A percentile compares a stretch with the other conserved stretches of the same genome.
Conservation (phyloP, 2,329 filamentous ascomycete genomes). For the Teratosphaeria gauchensis region DNA sequence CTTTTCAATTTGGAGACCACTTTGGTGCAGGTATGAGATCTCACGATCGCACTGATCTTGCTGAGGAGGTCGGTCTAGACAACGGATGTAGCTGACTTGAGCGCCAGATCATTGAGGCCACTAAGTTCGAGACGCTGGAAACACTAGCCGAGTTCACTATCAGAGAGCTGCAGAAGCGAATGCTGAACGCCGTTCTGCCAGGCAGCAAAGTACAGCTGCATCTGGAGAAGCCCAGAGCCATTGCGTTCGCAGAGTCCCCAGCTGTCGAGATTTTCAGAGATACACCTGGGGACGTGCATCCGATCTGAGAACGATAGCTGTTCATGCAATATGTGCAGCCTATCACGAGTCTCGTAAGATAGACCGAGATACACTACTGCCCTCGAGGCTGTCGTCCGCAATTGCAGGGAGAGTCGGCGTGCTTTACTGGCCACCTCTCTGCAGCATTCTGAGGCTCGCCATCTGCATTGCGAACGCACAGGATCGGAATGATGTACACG, state of each 20-base stretch:
- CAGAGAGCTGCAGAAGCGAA: slow-evolving; percentile 25
- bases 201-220: slow-evolving; percentile 49
- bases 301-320: neutral
- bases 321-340: neutral
- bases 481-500: neutral
- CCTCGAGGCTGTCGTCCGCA: too few species aligned
- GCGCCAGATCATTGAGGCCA: slow-evolving; percentile 31
- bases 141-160: slow-evolving; percentile 37
- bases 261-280: slow-evolving; percentile 48
- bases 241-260: slow-evolving; percentile 62
- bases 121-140: slow-evolving; percentile 40
- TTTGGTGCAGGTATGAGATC: slow-evolving; percentile 49
- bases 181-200: slow-evolving; percentile 23
- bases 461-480: too few species aligned
- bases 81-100: neutral
- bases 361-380: too few species aligned
- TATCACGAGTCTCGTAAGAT: neutral
- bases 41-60: neutral
- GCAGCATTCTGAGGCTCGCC: neutral
- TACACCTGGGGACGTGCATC: slow-evolving; percentile 3
- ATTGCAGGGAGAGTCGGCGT: too few species aligned
- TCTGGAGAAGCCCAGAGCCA: slow-evolving; percentile 64
- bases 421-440: too few species aligned
- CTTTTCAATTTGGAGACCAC: slow-evolving; percentile 51
- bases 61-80: neutral